Conservation (phyloP, 148 eudicot species). For the Fallopia convolvulus region DNA sequence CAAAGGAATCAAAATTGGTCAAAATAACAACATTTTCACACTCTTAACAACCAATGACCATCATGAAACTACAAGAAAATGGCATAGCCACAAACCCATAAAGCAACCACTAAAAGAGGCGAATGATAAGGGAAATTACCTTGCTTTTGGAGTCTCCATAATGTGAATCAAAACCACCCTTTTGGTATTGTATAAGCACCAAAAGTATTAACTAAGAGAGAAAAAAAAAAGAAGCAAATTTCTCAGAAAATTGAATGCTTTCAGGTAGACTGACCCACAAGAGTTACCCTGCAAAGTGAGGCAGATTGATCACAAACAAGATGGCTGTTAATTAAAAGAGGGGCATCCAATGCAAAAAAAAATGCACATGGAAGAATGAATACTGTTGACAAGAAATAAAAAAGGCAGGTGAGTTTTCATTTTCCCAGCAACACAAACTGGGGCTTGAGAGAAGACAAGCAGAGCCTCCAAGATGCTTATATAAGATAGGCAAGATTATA, state of each 20-base stretch:
- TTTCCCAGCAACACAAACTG: neutral
- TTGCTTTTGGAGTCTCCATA: constrained; percentile 74
- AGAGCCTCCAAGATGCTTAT: constrained; percentile 4
- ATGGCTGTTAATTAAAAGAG: constrained; percentile 10
- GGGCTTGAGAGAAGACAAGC: neutral
- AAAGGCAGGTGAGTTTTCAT: constrained; percentile 2
- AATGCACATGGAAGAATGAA: constrained; percentile 19
- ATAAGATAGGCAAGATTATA: neutral
- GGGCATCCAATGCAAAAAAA: constrained; percentile 38
- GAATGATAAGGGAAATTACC: constrained; percentile 33
- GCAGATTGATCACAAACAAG: constrained; percentile 28
- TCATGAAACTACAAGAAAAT: neutral
- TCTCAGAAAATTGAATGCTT: constrained; percentile 32
- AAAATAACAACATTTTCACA: neutral
- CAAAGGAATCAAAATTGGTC: neutral
- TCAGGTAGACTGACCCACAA: constrained; percentile 38
- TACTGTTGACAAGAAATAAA: neutral
- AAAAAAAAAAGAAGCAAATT: neutral
- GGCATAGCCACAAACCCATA: neutral
- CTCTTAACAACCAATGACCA: neutral
- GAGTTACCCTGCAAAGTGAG: constrained; percentile 29
- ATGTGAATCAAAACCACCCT: constrained; percentile 20
- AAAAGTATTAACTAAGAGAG: constrained; percentile 15
- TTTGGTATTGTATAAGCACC: constrained; percentile 4
- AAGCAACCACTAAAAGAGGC: constrained; percentile 8